phyloP scores from a whole-genome alignment of 805 yeast genomes.

The Candida germanica region DNA sequence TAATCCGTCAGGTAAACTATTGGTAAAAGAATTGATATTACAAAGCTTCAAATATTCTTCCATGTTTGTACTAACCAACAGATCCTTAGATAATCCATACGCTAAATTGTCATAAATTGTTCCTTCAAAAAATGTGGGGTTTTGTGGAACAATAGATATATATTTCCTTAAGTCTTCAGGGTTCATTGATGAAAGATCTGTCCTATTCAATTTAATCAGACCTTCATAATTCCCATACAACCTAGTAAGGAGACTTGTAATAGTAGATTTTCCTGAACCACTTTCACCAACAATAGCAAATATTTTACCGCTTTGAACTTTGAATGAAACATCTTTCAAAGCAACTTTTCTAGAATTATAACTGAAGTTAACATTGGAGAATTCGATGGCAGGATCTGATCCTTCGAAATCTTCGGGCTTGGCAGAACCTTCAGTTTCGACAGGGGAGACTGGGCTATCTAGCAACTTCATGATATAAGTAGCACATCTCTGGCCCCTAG shows the following conservation, averaged over 20 bases:
- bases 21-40: slow-evolving; percentile 54
- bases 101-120: slow-evolving; percentile 66
- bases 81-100: slow-evolving; percentile 48
- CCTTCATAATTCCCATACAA: slow-evolving; percentile 45
- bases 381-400: slow-evolving; percentile 26
- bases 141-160: slow-evolving; percentile 74
- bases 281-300: slow-evolving; percentile 80
- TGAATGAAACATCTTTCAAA: slow-evolving; percentile 42
- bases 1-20: slow-evolving; percentile 53
- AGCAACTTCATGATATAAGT: slow-evolving; percentile 44
- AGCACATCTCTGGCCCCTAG: slow-evolving; percentile 77
- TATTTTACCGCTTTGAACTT: slow-evolving; percentile 44
- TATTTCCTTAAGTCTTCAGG: slow-evolving; percentile 46
- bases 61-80: slow-evolving; percentile 28
- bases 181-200: slow-evolving; percentile 46
- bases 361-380: slow-evolving; percentile 47
- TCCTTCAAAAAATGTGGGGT: slow-evolving; percentile 69
- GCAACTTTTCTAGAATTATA: slow-evolving; percentile 37
- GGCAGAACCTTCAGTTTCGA: slow-evolving; percentile 36
- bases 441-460: slow-evolving; percentile 25
- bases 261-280: slow-evolving; percentile 90
- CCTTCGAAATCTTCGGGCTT: slow-evolving; percentile 19
- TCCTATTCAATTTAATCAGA: slow-evolving; percentile 36
- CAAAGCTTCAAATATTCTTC: slow-evolving; percentile 40
- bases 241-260: slow-evolving; percentile 54